phyloP scores from a whole-genome alignment of 768 basidiomycete species.

The Tylopilus subfusipes region DNA sequence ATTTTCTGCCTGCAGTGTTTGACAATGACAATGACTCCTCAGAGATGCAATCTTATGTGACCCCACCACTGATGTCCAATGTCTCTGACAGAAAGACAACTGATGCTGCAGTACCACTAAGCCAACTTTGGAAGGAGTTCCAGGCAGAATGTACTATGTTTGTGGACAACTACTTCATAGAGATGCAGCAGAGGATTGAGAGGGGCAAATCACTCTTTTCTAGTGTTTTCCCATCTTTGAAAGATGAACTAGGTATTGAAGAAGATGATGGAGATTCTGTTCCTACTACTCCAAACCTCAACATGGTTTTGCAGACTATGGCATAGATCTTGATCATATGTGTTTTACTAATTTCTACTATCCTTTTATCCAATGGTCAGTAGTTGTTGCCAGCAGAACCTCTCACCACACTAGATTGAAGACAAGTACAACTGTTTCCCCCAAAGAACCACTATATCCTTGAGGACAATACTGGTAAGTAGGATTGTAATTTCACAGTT shows the following conservation, averaged over 20 bases:
- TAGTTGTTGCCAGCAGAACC: too few relatives aligned
- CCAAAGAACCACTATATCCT: slow-evolving; percentile 3
- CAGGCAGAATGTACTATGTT: not conserved
- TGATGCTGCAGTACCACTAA: not conserved
- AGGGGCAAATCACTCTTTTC: slow-evolving; percentile 3
- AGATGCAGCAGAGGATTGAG: slow-evolving; percentile 3
- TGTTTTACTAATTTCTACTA: not conserved
- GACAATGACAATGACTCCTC: not conserved
- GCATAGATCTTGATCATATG: slow-evolving; percentile 3
- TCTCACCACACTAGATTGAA: too few relatives aligned
- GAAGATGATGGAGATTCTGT: too few relatives aligned
- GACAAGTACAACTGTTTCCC: too few relatives aligned
- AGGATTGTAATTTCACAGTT: too few relatives aligned
- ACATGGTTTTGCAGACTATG: too few relatives aligned
- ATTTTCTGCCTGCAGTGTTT: not conserved
- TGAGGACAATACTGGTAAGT: too few relatives aligned
- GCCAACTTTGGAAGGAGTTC: slow-evolving; percentile 10
- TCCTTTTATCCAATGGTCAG: too few relatives aligned
- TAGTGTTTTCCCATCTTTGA: not conserved
- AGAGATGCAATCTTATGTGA: not conserved
- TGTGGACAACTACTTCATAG: slow-evolving; percentile 9
- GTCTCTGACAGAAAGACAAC: rapidly evolving
- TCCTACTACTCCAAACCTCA: too few relatives aligned
- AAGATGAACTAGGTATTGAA: slow-evolving; percentile 9
- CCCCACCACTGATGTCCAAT: not conserved